phyloP scores from a whole-genome alignment of 306 rosid species.

The Styphnolobium japonicum region DNA sequence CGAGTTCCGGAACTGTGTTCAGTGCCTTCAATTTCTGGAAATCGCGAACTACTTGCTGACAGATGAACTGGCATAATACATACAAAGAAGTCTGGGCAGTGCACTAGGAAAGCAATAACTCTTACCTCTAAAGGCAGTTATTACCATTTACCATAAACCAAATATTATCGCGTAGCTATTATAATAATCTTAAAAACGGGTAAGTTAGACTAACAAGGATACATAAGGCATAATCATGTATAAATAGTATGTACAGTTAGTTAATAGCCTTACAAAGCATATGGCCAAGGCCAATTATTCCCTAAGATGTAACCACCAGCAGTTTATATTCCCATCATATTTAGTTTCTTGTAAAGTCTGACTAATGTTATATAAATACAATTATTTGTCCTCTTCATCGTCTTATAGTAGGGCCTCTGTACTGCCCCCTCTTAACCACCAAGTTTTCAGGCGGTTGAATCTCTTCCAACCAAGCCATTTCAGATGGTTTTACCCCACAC shows the following conservation, averaged over 20 bases:
- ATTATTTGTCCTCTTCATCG: conserved; percentile 14
- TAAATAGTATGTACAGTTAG: conserved; percentile 29
- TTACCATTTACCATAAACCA: background rate
- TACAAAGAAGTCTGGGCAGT: background rate
- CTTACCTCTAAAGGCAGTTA: background rate
- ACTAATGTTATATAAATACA: conserved; percentile 8
- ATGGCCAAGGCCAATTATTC: conserved; percentile 15
- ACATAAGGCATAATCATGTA: background rate
- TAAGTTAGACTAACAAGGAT: background rate
- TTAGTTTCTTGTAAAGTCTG: conserved; percentile 19
- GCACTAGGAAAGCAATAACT: background rate
- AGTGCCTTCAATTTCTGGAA: background rate
- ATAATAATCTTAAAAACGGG: background rate
- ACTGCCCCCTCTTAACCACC: conserved; percentile 33
- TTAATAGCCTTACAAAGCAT: conserved; percentile 19
- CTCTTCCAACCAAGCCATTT: conserved; percentile 43
- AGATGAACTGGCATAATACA: background rate
- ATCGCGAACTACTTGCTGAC: background rate
- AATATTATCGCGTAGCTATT: background rate
- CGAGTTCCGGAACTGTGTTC: background rate
- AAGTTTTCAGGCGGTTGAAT: conserved; percentile 35
- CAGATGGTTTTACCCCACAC: conserved; percentile 20
- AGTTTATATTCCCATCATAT: conserved; percentile 5
- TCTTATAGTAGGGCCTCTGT: conserved; percentile 42
- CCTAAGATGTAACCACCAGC: background rate